Evolutionary conservation across 2,329 filamentous ascomycete species (phyloP).

Genomic region (Ceratocystiopsis minuta): DNA sequence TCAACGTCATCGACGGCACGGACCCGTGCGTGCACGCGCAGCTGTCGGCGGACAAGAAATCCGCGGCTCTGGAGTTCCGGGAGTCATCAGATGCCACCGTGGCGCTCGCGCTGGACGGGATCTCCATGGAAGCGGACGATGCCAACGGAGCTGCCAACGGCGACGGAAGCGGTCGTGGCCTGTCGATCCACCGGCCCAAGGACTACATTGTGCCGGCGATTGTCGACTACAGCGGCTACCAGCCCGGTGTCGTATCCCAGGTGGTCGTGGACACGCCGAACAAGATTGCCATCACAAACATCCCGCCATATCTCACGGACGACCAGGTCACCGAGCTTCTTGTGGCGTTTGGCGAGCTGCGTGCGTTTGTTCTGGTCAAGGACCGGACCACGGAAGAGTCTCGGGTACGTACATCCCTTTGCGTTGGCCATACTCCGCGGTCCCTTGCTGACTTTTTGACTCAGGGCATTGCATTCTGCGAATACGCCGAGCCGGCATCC

Average conservation of each 20-base stretch:
- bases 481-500: conserved; percentile 61
- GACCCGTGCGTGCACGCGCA: conserved; percentile 78
- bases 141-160: conserved; percentile 28
- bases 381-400: conserved; percentile 74
- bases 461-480: conserved; percentile 78
- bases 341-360: conserved; percentile 79
- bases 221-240: conserved; percentile 52
- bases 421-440: too few relatives aligned
- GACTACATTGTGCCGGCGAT: conserved; percentile 88
- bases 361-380: conserved; percentile 79
- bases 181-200: conserved; percentile 74
- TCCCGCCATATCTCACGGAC: conserved; percentile 73
- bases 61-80: conserved; percentile 85
- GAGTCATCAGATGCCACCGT: conserved; percentile 75
- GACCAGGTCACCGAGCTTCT: conserved; percentile 85
- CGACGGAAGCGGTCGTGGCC: conserved; percentile 28
- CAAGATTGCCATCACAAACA: conserved; percentile 85
- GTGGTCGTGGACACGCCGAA: conserved; percentile 81
- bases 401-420: conserved; percentile 24
- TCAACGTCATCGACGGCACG: conserved; percentile 70
- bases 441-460: too few relatives aligned
- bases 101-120: conserved; percentile 75
- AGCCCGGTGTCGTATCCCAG: conserved; percentile 60
- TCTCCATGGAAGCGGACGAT: conserved; percentile 64
- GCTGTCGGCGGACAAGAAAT: conserved; percentile 58